Evolutionary conservation across 495 filamentous ascomycete species (phyloP), one percentile per base, ranked within the genome.

Genomic region (Penicillium psychrofluorescens): DNA sequence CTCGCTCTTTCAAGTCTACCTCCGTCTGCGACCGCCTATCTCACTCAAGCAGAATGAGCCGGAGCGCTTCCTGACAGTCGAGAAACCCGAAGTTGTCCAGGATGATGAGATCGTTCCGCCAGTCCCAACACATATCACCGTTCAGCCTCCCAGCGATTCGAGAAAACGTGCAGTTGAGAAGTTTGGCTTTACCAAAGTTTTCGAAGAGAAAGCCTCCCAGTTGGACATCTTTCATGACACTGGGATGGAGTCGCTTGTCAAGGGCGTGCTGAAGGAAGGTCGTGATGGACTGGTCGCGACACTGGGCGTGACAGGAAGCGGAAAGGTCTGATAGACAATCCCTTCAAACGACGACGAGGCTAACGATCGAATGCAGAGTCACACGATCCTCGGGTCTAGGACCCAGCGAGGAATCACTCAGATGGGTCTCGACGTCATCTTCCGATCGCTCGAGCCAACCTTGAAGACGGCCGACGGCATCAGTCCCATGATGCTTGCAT

Each of bases 321-420:
- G 92, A 55, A 98, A 98, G 81, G 91, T 95, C 51, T 30, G 74
- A 36, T 6, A 13, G 5, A 14, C 27, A 15, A 10, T 14, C n/a
- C 30, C 13, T 16, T 31, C 15, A 10, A 36, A 34, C 29, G 37
- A 42, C 30, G 31, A 33, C 30, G 8, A 44, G 15, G 41, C 54
- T 61, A 36, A 56, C 49, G 41, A 63, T 46, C 5, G 27, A n/a
- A 5, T 40, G 22, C 53, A 97, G 91, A 90, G 86, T 50, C 89
- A 98, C 59, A 98, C 92, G n/a, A 95, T 97, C 52, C 77, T 98
- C 9, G 92, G 92, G 40, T 90, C 86, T 12, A 84, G 82, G 50
- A 78, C 77, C 11, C 85, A 95, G 61, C 83, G 89, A 40, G 92
- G 92, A 46, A 67, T 98, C 40, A 95, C 86, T 4, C 92, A 98